phyloP scores from a whole-genome alignment of 495 filamentous ascomycete genomes.

The Physcia stellaris region DNA sequence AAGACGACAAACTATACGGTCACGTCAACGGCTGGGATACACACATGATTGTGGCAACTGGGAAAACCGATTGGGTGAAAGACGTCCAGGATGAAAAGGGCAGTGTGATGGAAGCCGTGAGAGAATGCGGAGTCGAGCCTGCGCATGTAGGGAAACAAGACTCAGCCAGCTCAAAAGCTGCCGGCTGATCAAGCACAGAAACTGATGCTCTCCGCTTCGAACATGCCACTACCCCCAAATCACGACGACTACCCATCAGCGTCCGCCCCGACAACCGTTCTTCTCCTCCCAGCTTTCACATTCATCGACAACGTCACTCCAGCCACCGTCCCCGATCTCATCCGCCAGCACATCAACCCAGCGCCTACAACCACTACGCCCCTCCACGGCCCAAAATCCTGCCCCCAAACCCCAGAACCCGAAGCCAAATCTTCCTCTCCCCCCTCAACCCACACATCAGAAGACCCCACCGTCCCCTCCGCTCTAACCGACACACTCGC shows the following conservation, averaged over 20 bases:
- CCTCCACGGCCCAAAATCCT: slow-evolving; percentile 22
- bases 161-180: not conserved
- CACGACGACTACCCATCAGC: slow-evolving; percentile 37
- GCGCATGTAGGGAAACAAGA: slow-evolving; percentile 30
- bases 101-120: slow-evolving; percentile 89
- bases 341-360: slow-evolving; percentile 55
- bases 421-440: not conserved
- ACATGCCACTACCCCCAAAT: slow-evolving; percentile 66
- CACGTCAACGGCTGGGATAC: slow-evolving; percentile 79
- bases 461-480: slow-evolving; percentile 1
- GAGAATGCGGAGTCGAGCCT: slow-evolving; percentile 43
- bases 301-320: slow-evolving; percentile 80
- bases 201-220: slow-evolving; percentile 86
- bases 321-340: slow-evolving; percentile 53
- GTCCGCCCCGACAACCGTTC: slow-evolving; percentile 62
- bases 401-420: not conserved
- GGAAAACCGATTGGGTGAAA: slow-evolving; percentile 87
- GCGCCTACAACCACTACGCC: slow-evolving; percentile 65
- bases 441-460: not conserved
- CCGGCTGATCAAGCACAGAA: slow-evolving; percentile 32
- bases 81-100: slow-evolving; percentile 85
- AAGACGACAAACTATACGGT: slow-evolving; percentile 69
- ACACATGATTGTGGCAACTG: slow-evolving; percentile 84
- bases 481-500: too few relatives aligned
- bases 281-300: slow-evolving; percentile 80